phyloP scores from a whole-genome alignment of 192 early-diverging fungal species.

The Coemansia sp. region DNA sequence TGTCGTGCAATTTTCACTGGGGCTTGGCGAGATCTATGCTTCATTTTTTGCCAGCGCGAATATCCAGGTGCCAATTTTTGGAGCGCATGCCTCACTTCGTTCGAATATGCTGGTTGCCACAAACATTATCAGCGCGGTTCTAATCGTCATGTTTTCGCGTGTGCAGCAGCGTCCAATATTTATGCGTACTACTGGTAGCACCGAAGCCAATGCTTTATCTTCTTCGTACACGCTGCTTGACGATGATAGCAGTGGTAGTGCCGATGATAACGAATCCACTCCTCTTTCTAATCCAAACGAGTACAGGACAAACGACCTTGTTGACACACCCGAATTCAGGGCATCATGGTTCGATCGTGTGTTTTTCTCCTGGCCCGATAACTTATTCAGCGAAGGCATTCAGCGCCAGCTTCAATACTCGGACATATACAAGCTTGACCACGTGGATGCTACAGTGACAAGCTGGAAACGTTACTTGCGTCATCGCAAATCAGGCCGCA shows the following conservation, averaged over 20 bases:
- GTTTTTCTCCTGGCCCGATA: conserved; percentile 62
- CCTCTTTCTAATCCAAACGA: conserved; percentile 14
- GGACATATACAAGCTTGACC: conserved; percentile 60
- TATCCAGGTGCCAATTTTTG: conserved; percentile 9
- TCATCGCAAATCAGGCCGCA: conserved; percentile 5
- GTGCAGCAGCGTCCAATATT: conserved; percentile 23
- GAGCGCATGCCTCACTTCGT: conserved; percentile 7
- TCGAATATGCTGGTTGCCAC: conserved; percentile 6
- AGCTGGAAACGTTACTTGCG: conserved; percentile 28
- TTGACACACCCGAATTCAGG: conserved; percentile 24
- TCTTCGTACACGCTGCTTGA: not conserved
- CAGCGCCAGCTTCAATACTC: conserved; percentile 53
- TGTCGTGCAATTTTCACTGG: not conserved
- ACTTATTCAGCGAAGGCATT: conserved; percentile 58
- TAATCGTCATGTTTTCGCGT: not conserved
- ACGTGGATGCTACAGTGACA: conserved; percentile 47
- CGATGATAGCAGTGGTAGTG: not conserved
- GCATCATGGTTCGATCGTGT: conserved; percentile 18
- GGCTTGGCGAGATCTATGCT: conserved; percentile 11
- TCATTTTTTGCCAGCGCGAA: conserved; percentile 24
- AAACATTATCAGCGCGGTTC: not conserved
- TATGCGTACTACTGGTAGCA: conserved; percentile 1
- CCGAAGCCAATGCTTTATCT: not conserved
- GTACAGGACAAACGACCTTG: not conserved
- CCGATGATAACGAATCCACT: conserved; percentile 3